Evolutionary conservation across 768 basidiomycete species (phyloP), one percentile per base, ranked within the genome.

Genomic region (Amanita muscaria): DNA sequence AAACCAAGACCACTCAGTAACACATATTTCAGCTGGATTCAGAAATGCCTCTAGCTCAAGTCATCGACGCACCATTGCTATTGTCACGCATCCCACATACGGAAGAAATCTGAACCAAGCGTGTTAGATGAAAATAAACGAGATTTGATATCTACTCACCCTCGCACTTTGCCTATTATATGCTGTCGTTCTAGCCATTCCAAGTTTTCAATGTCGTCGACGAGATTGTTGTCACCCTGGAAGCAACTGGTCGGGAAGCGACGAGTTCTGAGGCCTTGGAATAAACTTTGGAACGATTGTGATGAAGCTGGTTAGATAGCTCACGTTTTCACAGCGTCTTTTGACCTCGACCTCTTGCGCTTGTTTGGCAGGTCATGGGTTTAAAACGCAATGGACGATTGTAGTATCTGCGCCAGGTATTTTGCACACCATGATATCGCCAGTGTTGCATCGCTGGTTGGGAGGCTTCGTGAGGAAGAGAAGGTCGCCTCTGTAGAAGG

Each of bases 351-450:
- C 10, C 9, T 42, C 22, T 52, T 54, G 30, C 49, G 58, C 41
- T 67, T 69, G 29, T 68, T 63, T 9, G 68, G 49, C 51, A 80
- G 65, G 46, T 89, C 81, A 53, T 90, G 94, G 1, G 89, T 88
- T 66, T 98, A 98, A 69, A 1, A 98, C 83, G 21, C 96, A 79
- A 60, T 98, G 96, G 3, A 99, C 96, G 54, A 99, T 98, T 4
- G 94, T 94, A 43, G 97, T 92, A 12, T 88, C 83, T 8, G 79
- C 83, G 32, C 91, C 88, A 4, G 93, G 92, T 36, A 93, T 73
- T 67, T 91, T 93, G 77, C 97, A 98, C 2, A 99, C 94, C 0
- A 92, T 96, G 53, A 98, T 99, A 59, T 99, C 96, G 16, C 96
- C 96, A 9, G 87, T 85, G 37, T 80, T 68, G 55, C 94, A 94